A percentile compares a stretch with the other conserved stretches of the same genome.
phyloP scores from a whole-genome alignment of 1,139 yeast species.

The Saccharomyces hybrid region DNA sequence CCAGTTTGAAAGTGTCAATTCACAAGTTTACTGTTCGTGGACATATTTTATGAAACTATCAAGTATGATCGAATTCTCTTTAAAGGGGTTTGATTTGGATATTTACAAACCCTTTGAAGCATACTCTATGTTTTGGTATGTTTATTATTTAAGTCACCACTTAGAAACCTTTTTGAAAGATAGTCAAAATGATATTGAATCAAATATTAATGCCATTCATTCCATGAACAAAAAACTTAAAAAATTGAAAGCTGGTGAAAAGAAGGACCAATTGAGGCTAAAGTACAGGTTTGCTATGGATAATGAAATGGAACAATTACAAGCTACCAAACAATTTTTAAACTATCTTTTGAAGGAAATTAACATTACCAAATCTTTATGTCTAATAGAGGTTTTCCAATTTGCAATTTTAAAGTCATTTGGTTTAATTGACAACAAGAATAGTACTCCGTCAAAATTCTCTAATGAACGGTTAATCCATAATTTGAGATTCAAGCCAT shows the following conservation, averaged over 20 bases:
- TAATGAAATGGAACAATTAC: conserved; percentile 23
- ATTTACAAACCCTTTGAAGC: conserved; percentile 67
- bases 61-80: conserved; percentile 61
- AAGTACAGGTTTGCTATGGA: conserved; percentile 24
- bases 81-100: conserved; percentile 72
- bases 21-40: conserved; percentile 41
- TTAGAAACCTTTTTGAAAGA: conserved; percentile 44
- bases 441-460: conserved; percentile 37
- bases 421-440: conserved; percentile 31
- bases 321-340: conserved; percentile 15
- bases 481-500: conserved; percentile 69
- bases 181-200: conserved; percentile 40
- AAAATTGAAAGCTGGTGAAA: conserved; percentile 35
- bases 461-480: conserved; percentile 44
- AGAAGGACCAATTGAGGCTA: conserved; percentile 27
- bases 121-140: conserved; percentile 61
- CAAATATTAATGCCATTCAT: conserved; percentile 33
- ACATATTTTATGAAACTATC: conserved; percentile 56
- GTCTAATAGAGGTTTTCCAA: conserved; percentile 36
- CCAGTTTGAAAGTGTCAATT: conserved; percentile 47
- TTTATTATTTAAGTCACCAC: conserved; percentile 44
- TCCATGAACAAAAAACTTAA: conserved; percentile 40
- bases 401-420: conserved; percentile 35
- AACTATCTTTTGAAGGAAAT: conserved; percentile 34
- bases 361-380: conserved; percentile 33